phyloP scores from a whole-genome alignment of 148 eudicot genomes.

The Persicaria maculosa region DNA sequence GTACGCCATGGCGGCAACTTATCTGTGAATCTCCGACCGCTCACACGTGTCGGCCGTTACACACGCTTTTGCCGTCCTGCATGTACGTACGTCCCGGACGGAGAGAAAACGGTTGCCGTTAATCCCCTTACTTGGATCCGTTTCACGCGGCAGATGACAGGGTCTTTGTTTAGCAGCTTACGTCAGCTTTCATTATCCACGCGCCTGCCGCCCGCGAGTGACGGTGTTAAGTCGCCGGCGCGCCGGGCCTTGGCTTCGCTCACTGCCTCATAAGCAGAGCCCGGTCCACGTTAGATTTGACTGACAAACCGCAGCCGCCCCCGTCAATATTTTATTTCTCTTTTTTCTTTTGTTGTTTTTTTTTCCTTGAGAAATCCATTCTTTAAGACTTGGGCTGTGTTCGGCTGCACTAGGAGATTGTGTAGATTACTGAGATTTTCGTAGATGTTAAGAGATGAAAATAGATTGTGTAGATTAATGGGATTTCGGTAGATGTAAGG shows the following conservation, averaged over 20 bases:
- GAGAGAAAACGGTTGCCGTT: neutral
- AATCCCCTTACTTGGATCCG: neutral
- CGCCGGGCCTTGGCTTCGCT: neutral
- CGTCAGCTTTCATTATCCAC: neutral
- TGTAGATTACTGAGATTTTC: no score
- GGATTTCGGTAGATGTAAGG: no score
- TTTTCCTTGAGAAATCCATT: no score
- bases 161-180: neutral
- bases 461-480: no score
- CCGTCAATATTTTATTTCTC: no score
- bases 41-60: conserved; percentile 1
- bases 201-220: neutral
- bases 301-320: no score
- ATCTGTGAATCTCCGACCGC: neutral
- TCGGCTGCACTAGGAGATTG: no score
- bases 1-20: neutral
- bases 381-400: no score
- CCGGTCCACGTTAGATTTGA: no score
- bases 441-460: no score
- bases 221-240: neutral
- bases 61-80: neutral
- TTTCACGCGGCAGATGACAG: conserved; percentile 4
- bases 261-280: no score
- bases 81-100: neutral
- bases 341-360: no score